Base-by-base conservation (phyloP, 2,329 filamentous ascomycete genomes). In the Arthrobotrys sphaeroides region DNA sequence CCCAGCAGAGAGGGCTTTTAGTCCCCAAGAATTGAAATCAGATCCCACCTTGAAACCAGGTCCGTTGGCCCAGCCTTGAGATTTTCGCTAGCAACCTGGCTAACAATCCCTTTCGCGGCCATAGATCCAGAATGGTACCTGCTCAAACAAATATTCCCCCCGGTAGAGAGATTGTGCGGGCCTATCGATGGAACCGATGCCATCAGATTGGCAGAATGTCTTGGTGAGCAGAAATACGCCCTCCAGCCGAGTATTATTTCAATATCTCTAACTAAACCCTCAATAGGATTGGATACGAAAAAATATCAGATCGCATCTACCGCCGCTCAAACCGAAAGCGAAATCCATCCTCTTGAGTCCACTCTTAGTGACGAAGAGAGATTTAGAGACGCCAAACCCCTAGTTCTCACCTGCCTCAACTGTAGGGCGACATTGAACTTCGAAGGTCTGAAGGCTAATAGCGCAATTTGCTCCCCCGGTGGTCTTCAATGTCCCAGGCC, bases 91-190 rank as follows among this genome's bases (percentile, higher is more conserved):
- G 22, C 2, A 10, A 36, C 28, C 33, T 9, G 22, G 36, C 36
- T 64, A 61, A 67, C 20, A 55, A 69, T 43, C 22, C 0, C 2
- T 2, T 61, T 28, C 20, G 7, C 36, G n/a, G 1, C 16, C 7
- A 2, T 18, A 78, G 95, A 99, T 81, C 88, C 97, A n/a, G 95
- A 99, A 81, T 98, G 94, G 88, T 99, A 99, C 82, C 88, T 99
- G 40, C 91, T 93, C 85, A 99, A 99, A 85, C 95, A 99, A 83
- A 97, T 99, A 73, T 93, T 99, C 83, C 95, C 95, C 9, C 95
- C 95, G 0, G 95, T 99, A 24, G 95, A 99, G 84, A 92, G 95
- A 86, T 89, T 99, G 20, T 99, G 95, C 82, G 95, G 94, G 76
- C 97, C 96, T 74, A 97, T 99, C 80, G 88, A 89, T 12, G 95